Evolutionary conservation across 805 yeast species (phyloP).

Genomic region (Suhomyces prunicola): DNA sequence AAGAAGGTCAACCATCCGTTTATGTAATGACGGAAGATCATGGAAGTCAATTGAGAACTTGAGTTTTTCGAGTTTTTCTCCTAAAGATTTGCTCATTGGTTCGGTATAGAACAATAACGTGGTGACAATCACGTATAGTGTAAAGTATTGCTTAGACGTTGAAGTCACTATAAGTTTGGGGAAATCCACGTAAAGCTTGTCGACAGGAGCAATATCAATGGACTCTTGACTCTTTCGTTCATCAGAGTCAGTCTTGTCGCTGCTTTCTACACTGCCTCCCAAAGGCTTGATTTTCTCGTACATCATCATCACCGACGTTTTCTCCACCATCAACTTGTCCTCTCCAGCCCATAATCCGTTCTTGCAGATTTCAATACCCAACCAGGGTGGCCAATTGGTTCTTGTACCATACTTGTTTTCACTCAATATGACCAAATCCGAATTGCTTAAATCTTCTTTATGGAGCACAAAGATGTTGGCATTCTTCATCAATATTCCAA

Average conservation of each 20-base stretch:
- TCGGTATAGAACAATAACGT: conserved; percentile 71
- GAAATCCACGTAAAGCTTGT: conserved; percentile 56
- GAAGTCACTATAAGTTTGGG: conserved; percentile 67
- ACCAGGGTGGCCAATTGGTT: conserved; percentile 85
- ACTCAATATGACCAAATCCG: conserved; percentile 44
- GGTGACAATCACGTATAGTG: conserved; percentile 59
- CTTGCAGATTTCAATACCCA: conserved; percentile 64
- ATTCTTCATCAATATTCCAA: conserved; percentile 62
- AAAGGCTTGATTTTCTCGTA: conserved; percentile 45
- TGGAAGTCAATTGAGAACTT: conserved; percentile 68
- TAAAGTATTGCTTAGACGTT: conserved; percentile 70
- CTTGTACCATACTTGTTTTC: conserved; percentile 59
- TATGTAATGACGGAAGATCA: conserved; percentile 49
- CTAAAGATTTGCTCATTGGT: conserved; percentile 57
- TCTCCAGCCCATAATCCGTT: conserved; percentile 40
- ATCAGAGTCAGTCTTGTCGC: background rate
- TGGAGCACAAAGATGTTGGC: conserved; percentile 72
- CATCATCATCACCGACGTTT: conserved; percentile 59
- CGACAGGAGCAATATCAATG: conserved; percentile 1
- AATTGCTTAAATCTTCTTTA: conserved; percentile 37
- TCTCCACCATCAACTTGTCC: conserved; percentile 55
- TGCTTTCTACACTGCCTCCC: conserved; percentile 5
- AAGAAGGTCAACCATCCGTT: conserved; percentile 49
- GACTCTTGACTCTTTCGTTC: background rate
- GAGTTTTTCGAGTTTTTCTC: conserved; percentile 62